These are phyloP conservation scores for Rozella allomycis DNA, from an alignment of 371 early-diverging fungal genomes.

Conservation along the genomic window DNA sequence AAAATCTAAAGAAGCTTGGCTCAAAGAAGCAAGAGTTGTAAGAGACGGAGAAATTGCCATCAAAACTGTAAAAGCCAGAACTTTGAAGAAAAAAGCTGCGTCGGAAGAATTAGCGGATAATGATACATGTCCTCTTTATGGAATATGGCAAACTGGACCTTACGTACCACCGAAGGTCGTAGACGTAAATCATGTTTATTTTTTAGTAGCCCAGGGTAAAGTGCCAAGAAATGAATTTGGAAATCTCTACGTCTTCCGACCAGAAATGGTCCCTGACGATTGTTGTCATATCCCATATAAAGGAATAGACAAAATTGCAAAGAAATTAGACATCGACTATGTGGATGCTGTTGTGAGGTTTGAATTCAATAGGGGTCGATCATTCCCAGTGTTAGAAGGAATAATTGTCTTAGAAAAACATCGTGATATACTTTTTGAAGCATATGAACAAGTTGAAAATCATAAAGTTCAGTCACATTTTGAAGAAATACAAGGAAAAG, in stretches of 20 bases:
- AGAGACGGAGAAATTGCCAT: conserved; percentile 30
- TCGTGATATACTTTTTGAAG: too few species aligned
- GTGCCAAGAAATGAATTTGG: conserved; percentile 59
- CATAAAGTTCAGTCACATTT: too few species aligned
- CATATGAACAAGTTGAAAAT: too few species aligned
- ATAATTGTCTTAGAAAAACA: conserved; percentile 45
- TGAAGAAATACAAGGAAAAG: too few species aligned
- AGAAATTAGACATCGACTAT: conserved; percentile 47
- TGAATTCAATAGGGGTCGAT: conserved; percentile 39
- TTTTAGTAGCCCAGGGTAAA: conserved; percentile 24
- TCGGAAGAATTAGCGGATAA: conserved; percentile 1
- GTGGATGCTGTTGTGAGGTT: conserved; percentile 57
- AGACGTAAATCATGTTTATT: conserved; percentile 15
- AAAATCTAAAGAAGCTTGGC: conserved; percentile 40
- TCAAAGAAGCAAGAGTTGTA: conserved; percentile 31
- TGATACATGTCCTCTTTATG: conserved; percentile 33
- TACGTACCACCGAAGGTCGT: conserved; percentile 38
- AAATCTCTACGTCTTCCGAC: conserved; percentile 54
- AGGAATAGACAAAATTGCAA: conserved; percentile 38
- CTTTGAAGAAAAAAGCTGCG: conserved; percentile 4
- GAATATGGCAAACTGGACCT: conserved; percentile 63
- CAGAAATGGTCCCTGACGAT: conserved; percentile 62
- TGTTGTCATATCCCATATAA: conserved; percentile 32
- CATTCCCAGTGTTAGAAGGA: conserved; percentile 42
- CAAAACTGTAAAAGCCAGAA: conserved; percentile 41